Percentiles rank a stretch among this genome's conserved stretches.
Conservation (phyloP, 2,329 filamentous ascomycete species). For the Ascochyta rabiei region DNA sequence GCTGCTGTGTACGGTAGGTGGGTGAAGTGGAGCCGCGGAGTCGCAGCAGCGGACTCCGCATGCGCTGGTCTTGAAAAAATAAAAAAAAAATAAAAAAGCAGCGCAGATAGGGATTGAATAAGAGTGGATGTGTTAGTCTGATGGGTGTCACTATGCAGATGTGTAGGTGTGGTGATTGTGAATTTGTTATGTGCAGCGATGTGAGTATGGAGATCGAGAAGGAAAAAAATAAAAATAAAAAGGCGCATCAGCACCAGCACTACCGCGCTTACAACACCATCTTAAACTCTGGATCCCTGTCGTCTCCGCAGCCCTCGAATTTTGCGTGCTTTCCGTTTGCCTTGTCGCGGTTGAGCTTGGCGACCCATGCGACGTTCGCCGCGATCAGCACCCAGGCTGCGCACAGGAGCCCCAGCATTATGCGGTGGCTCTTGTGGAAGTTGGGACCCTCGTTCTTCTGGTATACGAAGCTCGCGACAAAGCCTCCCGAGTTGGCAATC, state of each 20-base stretch:
- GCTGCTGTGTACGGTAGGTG: too few species aligned
- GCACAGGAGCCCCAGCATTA: constrained; percentile 65
- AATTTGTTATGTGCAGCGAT: neutral
- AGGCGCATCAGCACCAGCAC: neutral
- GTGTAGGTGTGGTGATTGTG: neutral
- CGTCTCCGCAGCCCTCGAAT: constrained; percentile 64
- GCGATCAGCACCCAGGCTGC: constrained; percentile 69
- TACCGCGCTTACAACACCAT: constrained; percentile 58
- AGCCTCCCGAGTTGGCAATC: constrained; percentile 71
- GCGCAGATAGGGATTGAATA: too few species aligned
- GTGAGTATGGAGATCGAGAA: neutral
- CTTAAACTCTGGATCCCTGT: constrained; percentile 67
- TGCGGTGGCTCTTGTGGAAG: constrained; percentile 66
- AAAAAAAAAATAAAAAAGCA: too few species aligned
- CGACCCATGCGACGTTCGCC: constrained; percentile 66
- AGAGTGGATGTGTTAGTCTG: neutral
- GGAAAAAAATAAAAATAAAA: too few species aligned
- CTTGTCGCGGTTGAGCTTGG: constrained; percentile 69
- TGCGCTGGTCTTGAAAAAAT: too few species aligned
- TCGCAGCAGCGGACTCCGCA: neutral
- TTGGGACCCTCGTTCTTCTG: constrained; percentile 61
- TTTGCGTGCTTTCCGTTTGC: constrained; percentile 62
- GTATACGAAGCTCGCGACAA: constrained; percentile 70
- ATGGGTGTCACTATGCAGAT: neutral
- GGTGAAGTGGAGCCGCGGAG: too few species aligned